These are phyloP conservation scores for Cryptosporidium canis DNA, from an alignment of 169 alveolate species.

Conservation along the genomic window DNA sequence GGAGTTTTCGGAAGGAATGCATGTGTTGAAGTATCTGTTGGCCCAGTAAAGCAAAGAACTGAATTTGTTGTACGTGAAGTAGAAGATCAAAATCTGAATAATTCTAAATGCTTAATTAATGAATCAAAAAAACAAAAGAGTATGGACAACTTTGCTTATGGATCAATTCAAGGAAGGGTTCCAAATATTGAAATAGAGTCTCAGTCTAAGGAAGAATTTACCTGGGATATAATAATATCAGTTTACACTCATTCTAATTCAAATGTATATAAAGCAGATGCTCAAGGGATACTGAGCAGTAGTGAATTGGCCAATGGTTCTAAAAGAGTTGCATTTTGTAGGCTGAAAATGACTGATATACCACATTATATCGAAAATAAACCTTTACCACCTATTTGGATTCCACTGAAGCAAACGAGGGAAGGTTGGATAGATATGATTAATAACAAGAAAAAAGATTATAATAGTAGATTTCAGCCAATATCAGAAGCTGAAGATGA, in stretches of 20 bases:
- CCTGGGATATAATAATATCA: conserved; percentile 68
- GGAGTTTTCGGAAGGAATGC: conserved; percentile 78
- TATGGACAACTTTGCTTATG: conserved; percentile 14
- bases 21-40: conserved; percentile 85
- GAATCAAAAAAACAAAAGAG: conserved; percentile 20
- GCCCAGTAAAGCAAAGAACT: conserved; percentile 84
- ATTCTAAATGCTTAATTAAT: conserved; percentile 3
- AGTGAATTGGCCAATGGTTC: conserved; percentile 44
- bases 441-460: conserved; percentile 70
- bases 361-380: conserved; percentile 81
- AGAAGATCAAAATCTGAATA: conserved; percentile 17
- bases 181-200: conserved; percentile 62
- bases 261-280: neutral
- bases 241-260: conserved; percentile 30
- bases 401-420: conserved; percentile 82
- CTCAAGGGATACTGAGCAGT: conserved; percentile 14
- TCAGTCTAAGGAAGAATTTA: conserved; percentile 52
- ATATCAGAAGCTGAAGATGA: neutral
- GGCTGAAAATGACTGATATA: conserved; percentile 78
- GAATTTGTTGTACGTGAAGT: conserved; percentile 78
- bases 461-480: neutral
- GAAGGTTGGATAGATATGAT: conserved; percentile 78
- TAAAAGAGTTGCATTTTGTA: conserved; percentile 79
- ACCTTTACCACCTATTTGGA: conserved; percentile 85
- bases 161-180: conserved; percentile 51